phyloP scores from a whole-genome alignment of 2,329 filamentous ascomycete species.

The Penicillium sp. region DNA sequence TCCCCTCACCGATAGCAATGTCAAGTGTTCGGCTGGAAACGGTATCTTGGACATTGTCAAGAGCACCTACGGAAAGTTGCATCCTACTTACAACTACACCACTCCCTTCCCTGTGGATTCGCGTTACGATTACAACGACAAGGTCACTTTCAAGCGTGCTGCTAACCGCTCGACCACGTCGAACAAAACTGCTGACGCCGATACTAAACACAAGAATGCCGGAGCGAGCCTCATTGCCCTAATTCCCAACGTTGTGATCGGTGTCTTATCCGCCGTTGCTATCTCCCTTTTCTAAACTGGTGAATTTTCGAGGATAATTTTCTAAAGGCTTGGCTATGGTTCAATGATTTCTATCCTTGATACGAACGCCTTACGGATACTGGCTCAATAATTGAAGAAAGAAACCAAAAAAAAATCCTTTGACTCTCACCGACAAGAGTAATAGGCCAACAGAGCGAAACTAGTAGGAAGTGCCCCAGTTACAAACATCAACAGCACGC shows the following conservation, averaged over 20 bases:
- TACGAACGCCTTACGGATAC: background rate
- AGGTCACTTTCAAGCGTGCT: conserved; percentile 31
- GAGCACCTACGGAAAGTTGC: conserved; percentile 29
- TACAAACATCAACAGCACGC: no score
- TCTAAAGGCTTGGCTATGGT: background rate
- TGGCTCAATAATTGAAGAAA: background rate
- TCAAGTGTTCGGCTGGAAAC: conserved; percentile 37
- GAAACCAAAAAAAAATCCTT: background rate
- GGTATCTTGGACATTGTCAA: conserved; percentile 36
- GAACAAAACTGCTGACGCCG: conserved; percentile 14
- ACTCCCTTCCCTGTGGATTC: conserved; percentile 28
- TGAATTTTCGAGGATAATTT: background rate
- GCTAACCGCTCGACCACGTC: background rate
- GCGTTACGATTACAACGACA: conserved; percentile 21
- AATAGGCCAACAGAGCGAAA: no score
- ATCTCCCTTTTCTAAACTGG: conserved; percentile 17
- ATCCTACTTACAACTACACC: conserved; percentile 37
- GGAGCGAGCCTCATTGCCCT: conserved; percentile 12
- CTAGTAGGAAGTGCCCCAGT: no score
- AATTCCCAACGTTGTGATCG: conserved; percentile 11
- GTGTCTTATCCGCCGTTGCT: conserved; percentile 17
- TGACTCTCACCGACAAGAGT: background rate
- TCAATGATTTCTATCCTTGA: background rate
- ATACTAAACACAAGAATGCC: conserved; percentile 13
- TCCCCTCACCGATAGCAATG: conserved; percentile 29